Evolutionary conservation across 2,329 filamentous ascomycete species (phyloP).

Genomic region (Venturia nashicola): DNA sequence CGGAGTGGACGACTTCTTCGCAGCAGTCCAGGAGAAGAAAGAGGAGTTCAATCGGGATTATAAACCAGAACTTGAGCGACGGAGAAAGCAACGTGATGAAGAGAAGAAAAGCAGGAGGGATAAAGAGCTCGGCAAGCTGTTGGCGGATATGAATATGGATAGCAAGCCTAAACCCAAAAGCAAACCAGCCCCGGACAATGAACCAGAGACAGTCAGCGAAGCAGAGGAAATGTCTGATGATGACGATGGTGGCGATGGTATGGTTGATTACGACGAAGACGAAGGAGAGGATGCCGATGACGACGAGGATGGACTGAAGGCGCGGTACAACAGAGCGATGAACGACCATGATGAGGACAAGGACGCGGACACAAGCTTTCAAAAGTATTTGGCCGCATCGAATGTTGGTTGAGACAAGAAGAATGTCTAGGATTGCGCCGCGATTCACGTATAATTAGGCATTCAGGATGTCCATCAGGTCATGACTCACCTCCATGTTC

Average conservation of each 20-base stretch:
- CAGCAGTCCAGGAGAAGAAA: constrained; percentile 74
- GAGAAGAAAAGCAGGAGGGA: constrained; percentile 61
- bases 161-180: constrained; percentile 19
- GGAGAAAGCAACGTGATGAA: constrained; percentile 62
- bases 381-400: constrained; percentile 5
- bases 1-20: constrained; percentile 88
- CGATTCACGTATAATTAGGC: not conserved
- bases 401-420: constrained; percentile 1
- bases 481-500: not conserved
- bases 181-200: constrained; percentile 27
- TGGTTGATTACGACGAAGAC: constrained; percentile 33
- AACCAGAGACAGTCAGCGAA: constrained; percentile 40
- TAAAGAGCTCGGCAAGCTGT: constrained; percentile 79
- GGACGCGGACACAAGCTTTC: constrained; percentile 6
- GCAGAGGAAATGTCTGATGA: constrained; percentile 38
- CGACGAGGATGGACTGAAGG: constrained; percentile 50
- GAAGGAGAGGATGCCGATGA: constrained; percentile 47
- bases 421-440: not conserved
- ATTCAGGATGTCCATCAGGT: not conserved
- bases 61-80: constrained; percentile 75
- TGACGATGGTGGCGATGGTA: constrained; percentile 31
- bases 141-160: constrained; percentile 75
- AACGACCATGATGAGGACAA: constrained; percentile 26
- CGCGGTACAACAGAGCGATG: constrained; percentile 67
- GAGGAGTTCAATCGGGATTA: constrained; percentile 86